These are phyloP conservation scores for Blastocystis sp. DNA, from an alignment of 352 stramenopile genomes.

Conservation along the genomic window DNA sequence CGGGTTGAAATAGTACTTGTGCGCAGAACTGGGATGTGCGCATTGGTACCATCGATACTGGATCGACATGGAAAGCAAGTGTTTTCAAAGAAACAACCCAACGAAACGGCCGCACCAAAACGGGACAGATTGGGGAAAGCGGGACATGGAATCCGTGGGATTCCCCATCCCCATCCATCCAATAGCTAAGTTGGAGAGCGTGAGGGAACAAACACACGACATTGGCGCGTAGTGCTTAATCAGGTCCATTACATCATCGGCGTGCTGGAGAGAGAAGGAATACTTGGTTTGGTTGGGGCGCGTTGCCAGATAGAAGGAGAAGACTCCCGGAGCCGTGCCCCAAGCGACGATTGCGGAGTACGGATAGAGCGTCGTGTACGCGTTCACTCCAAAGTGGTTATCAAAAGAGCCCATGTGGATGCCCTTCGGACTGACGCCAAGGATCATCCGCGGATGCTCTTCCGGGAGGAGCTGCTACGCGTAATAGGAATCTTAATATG, in stretches of 20 bases:
- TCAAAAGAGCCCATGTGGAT: background rate
- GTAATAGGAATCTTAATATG: background rate
- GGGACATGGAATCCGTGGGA: background rate
- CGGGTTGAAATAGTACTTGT: constrained; percentile 35
- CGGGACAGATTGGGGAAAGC: background rate
- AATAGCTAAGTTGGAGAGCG: background rate
- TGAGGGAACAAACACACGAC: background rate
- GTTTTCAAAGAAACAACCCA: background rate
- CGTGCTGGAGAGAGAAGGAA: constrained; percentile 7
- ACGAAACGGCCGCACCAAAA: background rate
- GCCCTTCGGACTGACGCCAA: constrained; percentile 23
- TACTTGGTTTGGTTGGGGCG: constrained; percentile 18
- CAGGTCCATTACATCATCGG: constrained; percentile 13
- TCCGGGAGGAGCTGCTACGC: constrained; percentile 19
- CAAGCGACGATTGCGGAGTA: constrained; percentile 15
- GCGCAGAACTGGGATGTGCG: background rate
- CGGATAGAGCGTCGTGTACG: constrained; percentile 26
- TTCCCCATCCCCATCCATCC: background rate
- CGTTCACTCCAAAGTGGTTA: background rate
- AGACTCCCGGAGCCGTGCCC: background rate
- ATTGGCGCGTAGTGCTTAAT: constrained; percentile 25
- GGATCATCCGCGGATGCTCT: background rate
- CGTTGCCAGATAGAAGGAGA: constrained; percentile 54
- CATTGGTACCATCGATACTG: constrained; percentile 32
- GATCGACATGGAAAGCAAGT: background rate